Evolutionary conservation across 495 filamentous ascomycete species (phyloP), one percentile per base, ranked within the genome.

Genomic region (Pseudoneurospora amorphoporcata): DNA sequence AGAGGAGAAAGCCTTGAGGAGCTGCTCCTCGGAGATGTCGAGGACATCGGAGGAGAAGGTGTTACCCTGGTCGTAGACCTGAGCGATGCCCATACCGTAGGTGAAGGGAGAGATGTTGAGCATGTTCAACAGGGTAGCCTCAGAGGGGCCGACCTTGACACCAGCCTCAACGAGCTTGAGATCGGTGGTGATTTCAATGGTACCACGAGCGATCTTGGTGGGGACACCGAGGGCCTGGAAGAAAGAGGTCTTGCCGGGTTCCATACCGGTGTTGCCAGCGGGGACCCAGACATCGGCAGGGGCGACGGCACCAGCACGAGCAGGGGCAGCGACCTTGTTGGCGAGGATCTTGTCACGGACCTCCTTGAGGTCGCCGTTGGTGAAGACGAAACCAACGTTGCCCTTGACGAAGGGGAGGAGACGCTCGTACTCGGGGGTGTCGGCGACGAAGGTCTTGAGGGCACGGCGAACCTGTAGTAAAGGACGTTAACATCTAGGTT

Each of bases 181-280:
- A 80, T 99, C 95, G 78, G 91, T 89, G 71, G 94, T 97, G 84
- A 99, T 99, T 94, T 99, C 95, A 83, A 99, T 98, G 87, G 95
- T 99, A 94, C 95, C 95, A 97, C 95, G 96, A 80, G 95, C 95
- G 86, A 99, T 99, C 92, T 99, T 99, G 88, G 95, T 99, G 82
- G 95, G 95, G 84, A 99, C 93, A 92, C 95, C 95, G 83, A 99
- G 96, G 81, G 95, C 95, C 89, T 99, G 95, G 94, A 99, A 99
- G 94, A 99, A 99, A 78, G 95, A 97, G 78, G 95, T 99, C 91
- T 99, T 99, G 86, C 95, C 95, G 82, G 95, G 95, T 85, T 99
- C 95, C 95, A 99, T 99, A 87, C 95, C 95, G 76, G 96, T 99
- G 89, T 97, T 99, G 85, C 95, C 95, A 75, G 93, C 95, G 69